Conservation (phyloP, 1,139 yeast species). For the Pichia sp. region DNA sequence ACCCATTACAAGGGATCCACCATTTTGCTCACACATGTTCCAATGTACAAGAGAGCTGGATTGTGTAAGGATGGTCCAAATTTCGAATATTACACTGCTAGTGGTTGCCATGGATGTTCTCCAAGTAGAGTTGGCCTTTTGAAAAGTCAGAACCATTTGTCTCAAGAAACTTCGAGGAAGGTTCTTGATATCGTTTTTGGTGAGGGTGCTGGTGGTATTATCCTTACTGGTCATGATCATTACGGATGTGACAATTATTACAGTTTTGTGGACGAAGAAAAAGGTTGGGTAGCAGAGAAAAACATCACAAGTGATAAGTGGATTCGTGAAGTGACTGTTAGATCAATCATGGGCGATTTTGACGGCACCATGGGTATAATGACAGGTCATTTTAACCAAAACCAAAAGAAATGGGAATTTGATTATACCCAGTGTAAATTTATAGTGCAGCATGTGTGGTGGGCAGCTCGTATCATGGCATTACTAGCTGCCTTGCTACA, state of each 20-base stretch:
- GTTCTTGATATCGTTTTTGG: slow-evolving; percentile 63
- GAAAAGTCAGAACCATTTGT: slow-evolving; percentile 83
- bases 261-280: slow-evolving; percentile 38
- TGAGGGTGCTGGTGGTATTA: slow-evolving; percentile 63
- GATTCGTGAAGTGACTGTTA: slow-evolving; percentile 76
- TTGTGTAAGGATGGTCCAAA: slow-evolving; percentile 84
- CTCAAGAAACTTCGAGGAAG: slow-evolving; percentile 58
- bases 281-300: slow-evolving; percentile 58
- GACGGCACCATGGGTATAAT: slow-evolving; percentile 85
- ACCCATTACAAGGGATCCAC: slow-evolving; percentile 71
- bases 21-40: slow-evolving; percentile 81
- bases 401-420: slow-evolving; percentile 54
- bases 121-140: slow-evolving; percentile 67
- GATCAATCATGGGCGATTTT: slow-evolving; percentile 94
- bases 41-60: slow-evolving; percentile 76
- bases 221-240: slow-evolving; percentile 94
- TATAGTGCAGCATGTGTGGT: slow-evolving; percentile 90
- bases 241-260: slow-evolving; percentile 82
- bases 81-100: slow-evolving; percentile 56
- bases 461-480: slow-evolving; percentile 69
- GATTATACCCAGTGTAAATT: slow-evolving; percentile 72
- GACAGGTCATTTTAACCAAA: slow-evolving; percentile 56
- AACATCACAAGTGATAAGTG: slow-evolving; percentile 33
- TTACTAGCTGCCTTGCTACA: slow-evolving; percentile 43
- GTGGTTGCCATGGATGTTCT: slow-evolving; percentile 41